A percentile compares a stretch with the other conserved stretches of the same genome.
These are phyloP conservation scores for Solanum piurae DNA, from an alignment of 257 asterid genomes.

Conservation along the genomic window DNA sequence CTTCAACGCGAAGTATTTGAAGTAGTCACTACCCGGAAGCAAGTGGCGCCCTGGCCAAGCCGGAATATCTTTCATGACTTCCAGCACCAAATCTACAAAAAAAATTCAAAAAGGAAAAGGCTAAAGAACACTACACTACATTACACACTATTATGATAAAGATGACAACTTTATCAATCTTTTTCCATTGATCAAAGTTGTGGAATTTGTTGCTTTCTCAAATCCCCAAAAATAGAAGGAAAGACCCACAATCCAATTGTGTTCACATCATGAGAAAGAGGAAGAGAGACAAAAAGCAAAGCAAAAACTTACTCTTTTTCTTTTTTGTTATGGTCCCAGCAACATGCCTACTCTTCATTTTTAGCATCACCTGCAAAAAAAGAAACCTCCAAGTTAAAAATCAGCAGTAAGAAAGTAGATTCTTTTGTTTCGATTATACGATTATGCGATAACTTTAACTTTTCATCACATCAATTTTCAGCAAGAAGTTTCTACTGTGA, in stretches of 20 bases:
- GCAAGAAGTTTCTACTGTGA: not conserved
- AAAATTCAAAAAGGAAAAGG: constrained; percentile 3
- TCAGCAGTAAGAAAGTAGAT: constrained; percentile 15
- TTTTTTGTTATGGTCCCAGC: constrained; percentile 98
- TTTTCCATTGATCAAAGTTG: constrained; percentile 6
- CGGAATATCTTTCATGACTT: constrained; percentile 66
- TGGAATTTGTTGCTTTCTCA: constrained; percentile 45
- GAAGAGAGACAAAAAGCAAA: constrained; percentile 25
- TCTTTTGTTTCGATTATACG: constrained; percentile 1
- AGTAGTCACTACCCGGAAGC: constrained; percentile 73
- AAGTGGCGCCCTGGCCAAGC: constrained; percentile 98
- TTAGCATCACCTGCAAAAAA: constrained; percentile 48
- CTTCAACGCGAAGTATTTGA: constrained; percentile 70
- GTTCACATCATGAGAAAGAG: constrained; percentile 36
- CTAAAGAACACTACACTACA: not conserved
- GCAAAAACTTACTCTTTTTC: constrained; percentile 82
- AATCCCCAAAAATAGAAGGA: constrained; percentile 66
- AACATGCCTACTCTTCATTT: constrained; percentile 92
- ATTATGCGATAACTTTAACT: constrained; percentile 4
- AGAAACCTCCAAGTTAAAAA: constrained; percentile 16
- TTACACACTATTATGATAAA: not conserved
- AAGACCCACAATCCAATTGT: constrained; percentile 46
- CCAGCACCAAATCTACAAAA: constrained; percentile 66
- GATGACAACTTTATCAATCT: constrained; percentile 18
- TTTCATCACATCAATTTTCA: not conserved